Conservation (phyloP, 1,139 yeast genomes). For the Zhuliangozyma blackwelliae region DNA sequence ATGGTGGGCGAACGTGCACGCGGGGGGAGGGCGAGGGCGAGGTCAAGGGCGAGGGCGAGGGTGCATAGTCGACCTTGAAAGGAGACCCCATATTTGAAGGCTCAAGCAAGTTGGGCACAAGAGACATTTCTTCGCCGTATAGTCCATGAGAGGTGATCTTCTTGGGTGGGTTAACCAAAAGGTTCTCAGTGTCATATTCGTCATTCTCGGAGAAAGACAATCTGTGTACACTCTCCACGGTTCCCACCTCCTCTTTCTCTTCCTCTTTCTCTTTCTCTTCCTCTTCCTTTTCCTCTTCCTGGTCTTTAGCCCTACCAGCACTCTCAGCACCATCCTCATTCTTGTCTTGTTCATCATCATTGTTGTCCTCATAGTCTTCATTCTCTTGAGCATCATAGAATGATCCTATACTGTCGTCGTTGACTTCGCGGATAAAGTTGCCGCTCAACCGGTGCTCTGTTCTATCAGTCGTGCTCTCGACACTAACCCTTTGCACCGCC, state of each 20-base stretch:
- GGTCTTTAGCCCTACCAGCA: slow-evolving; percentile 6
- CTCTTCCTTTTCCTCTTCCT: slow-evolving; percentile 6
- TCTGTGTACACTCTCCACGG: too few relatives aligned
- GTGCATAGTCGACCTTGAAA: slow-evolving; percentile 22
- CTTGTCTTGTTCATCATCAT: slow-evolving; percentile 1
- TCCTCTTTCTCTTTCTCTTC: slow-evolving; percentile 7
- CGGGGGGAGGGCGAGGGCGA: slow-evolving; percentile 3
- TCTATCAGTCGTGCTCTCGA: too few relatives aligned
- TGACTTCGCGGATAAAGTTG: slow-evolving; percentile 33
- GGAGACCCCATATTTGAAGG: slow-evolving; percentile 29
- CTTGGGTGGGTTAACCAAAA: slow-evolving; percentile 24
- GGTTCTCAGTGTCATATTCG: slow-evolving; percentile 22
- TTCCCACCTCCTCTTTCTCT: slow-evolving; percentile 3
- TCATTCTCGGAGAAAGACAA: not conserved
- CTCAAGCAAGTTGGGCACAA: slow-evolving; percentile 10
- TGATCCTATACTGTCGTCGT: slow-evolving; percentile 17
- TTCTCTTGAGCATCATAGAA: slow-evolving; percentile 14
- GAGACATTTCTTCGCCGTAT: slow-evolving; percentile 29
- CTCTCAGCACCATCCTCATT: slow-evolving; percentile 3
- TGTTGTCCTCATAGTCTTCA: slow-evolving; percentile 3
- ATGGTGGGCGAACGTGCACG: not conserved
- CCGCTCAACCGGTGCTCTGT: not conserved
- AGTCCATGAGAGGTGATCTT: slow-evolving; percentile 17
- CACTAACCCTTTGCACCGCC: too few relatives aligned
- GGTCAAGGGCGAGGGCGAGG: slow-evolving; percentile 4